Evolutionary conservation across 768 basidiomycete species (phyloP), one percentile per base, ranked within the genome.

Genomic region (Boletus eberwhitei): DNA sequence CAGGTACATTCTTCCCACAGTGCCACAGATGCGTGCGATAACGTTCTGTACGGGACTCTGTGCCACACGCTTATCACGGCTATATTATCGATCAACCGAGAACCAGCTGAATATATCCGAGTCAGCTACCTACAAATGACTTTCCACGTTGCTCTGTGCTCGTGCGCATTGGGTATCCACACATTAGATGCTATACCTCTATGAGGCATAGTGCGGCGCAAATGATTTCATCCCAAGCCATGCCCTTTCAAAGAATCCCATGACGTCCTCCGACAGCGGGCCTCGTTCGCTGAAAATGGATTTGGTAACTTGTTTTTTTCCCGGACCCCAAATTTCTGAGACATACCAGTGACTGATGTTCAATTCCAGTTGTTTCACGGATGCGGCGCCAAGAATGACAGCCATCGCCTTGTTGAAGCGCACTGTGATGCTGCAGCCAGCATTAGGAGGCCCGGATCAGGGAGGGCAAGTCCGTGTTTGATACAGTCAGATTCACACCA

Each of bases 381-480:
- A 67, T 45, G 67, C 60, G 11, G 74, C 75, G 14, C 75, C 74
- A 51, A 79, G 66, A 52, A 78, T 68, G 59, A 77, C 64, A 38
- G 54, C 62, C 62, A 58, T 73, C 63, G 5, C 43, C 63, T 40
- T 55, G 48, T 51, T 52, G 43, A n/a, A 59, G 53, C 3, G 17
- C 45, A 24, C 66, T 63, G 50, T 65, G 64, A 32, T 59, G 48
- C 38, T 65, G 58, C 21, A 66, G 32, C 61, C 59, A 59, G 11
- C 54, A 52, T 11, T 51, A 47, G 3, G 59, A 48, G 2, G 36
- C 57, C n/a, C n/a, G n/a, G n/a, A 48, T 62, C 58, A 42, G 51
- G 26, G 31, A 60, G 52, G 29, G 26, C 29, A 12, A 63, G 41
- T 12, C 57, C 41, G 11, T 50, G 44, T 39, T 46, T 48, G 34